phyloP scores from a whole-genome alignment of 371 early-diverging fungal genomes.

The Fennellomyces sp. region DNA sequence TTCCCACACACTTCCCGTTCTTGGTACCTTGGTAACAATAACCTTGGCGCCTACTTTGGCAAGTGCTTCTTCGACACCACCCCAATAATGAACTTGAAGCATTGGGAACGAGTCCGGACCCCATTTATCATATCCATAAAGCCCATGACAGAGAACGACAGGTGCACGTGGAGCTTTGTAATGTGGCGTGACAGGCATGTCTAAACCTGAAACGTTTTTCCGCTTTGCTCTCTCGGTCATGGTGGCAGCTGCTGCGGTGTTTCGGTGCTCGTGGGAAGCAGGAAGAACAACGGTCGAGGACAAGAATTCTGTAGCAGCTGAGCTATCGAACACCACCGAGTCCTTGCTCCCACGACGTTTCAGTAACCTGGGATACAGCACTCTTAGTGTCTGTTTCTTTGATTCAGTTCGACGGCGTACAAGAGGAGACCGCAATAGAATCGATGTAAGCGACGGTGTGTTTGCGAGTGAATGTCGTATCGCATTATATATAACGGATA shows the following conservation, averaged over 20 bases:
- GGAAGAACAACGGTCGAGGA: conserved; percentile 1
- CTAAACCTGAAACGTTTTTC: conserved; percentile 18
- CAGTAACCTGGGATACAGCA: conserved; percentile 13
- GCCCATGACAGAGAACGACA: conserved; percentile 88
- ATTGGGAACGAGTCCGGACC: conserved; percentile 78
- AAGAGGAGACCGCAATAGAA: conserved; percentile 2
- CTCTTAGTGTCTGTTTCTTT: neutral
- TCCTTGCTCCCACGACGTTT: conserved; percentile 11
- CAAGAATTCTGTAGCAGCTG: conserved; percentile 13
- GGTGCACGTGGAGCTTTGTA: conserved; percentile 81
- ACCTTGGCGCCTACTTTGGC: conserved; percentile 85
- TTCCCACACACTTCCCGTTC: conserved; percentile 77
- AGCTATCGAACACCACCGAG: conserved; percentile 10
- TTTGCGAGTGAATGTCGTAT: conserved; percentile 7
- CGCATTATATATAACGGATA: conserved; percentile 8
- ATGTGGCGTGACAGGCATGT: conserved; percentile 59
- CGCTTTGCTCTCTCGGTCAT: conserved; percentile 3
- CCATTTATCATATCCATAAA: conserved; percentile 88
- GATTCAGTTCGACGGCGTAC: neutral
- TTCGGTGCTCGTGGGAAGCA: neutral
- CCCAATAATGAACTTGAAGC: conserved; percentile 90
- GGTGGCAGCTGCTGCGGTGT: neutral
- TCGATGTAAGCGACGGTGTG: neutral
- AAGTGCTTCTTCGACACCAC: conserved; percentile 81
- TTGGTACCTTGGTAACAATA: conserved; percentile 78